Percentiles rank a stretch among this genome's conserved stretches.
Conservation (phyloP, 352 stramenopile species). For the Blastocystis sp. region DNA sequence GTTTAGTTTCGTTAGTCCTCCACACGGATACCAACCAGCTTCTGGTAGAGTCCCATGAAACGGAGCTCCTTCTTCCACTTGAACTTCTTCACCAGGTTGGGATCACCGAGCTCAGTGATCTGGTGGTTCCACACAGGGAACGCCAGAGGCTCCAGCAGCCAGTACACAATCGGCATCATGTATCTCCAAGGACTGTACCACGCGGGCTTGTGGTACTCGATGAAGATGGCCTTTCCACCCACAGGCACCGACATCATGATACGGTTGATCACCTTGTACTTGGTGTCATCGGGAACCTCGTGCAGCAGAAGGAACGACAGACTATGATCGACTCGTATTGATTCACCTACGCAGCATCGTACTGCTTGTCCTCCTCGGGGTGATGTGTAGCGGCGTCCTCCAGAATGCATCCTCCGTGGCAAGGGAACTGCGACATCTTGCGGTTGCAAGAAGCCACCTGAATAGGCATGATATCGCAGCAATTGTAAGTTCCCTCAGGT, state of each 20-base stretch:
- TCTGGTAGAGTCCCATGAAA: conserved; percentile 54
- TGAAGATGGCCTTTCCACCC: conserved; percentile 53
- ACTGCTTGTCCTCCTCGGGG: conserved; percentile 43
- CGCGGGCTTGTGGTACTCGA: conserved; percentile 40
- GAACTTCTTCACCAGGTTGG: conserved; percentile 52
- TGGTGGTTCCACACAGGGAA: conserved; percentile 51
- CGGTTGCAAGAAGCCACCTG: conserved; percentile 48
- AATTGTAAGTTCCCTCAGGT: conserved; percentile 44
- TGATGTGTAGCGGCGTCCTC: conserved; percentile 46
- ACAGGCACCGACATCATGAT: conserved; percentile 43
- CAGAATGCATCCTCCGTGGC: conserved; percentile 38
- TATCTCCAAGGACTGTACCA: conserved; percentile 57
- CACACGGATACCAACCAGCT: conserved; percentile 33
- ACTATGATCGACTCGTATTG: not conserved
- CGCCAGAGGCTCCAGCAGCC: conserved; percentile 35
- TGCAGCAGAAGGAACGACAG: conserved; percentile 48
- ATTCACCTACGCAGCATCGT: conserved; percentile 13
- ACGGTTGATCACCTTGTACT: conserved; percentile 39
- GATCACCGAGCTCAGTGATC: conserved; percentile 45
- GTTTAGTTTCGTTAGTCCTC: not conserved
- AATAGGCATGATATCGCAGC: conserved; percentile 53
- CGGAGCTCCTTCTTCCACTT: conserved; percentile 51
- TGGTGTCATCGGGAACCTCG: conserved; percentile 51
- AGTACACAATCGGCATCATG: conserved; percentile 51
- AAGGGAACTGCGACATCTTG: conserved; percentile 38